Evolutionary conservation across 2,329 filamentous ascomycete species (phyloP).

Genomic region (Fusarium tricinctum): DNA sequence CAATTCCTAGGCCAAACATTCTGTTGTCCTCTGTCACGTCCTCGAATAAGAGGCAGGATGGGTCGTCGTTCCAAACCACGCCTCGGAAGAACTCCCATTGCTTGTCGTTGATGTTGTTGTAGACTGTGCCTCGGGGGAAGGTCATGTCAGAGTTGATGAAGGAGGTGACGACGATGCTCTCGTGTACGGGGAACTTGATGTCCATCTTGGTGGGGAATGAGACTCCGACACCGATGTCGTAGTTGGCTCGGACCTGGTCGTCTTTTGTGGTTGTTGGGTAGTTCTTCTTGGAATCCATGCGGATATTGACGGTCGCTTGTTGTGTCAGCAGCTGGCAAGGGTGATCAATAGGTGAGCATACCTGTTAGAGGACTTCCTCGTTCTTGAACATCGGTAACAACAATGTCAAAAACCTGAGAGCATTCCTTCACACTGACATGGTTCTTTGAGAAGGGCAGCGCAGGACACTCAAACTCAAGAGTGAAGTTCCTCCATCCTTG

Average conservation of each 20-base stretch:
- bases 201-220: conserved; percentile 27
- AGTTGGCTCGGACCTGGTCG: conserved; percentile 10
- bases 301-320: conserved; percentile 24
- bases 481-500: conserved; percentile 32
- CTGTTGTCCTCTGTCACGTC: conserved; percentile 22
- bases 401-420: conserved; percentile 17
- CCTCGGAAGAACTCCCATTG: conserved; percentile 39
- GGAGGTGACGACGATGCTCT: conserved; percentile 27
- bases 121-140: conserved; percentile 34
- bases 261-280: not conserved
- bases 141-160: conserved; percentile 33
- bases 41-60: conserved; percentile 31
- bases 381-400: conserved; percentile 24
- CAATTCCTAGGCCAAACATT: conserved; percentile 21
- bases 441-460: conserved; percentile 22
- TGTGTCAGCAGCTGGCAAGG: not conserved
- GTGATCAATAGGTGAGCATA: not conserved
- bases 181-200: conserved; percentile 30
- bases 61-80: conserved; percentile 38
- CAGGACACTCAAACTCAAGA: conserved; percentile 34
- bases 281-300: conserved; percentile 1
- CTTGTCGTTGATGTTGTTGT: conserved; percentile 37
- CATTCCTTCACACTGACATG: conserved; percentile 21
- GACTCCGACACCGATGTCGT: conserved; percentile 27
- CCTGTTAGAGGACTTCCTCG: conserved; percentile 25